Percentiles rank a stretch among this genome's conserved stretches.
These are phyloP conservation scores for Alternaria gaisen DNA, from an alignment of 2,329 filamentous ascomycete genomes.

Conservation along the genomic window DNA sequence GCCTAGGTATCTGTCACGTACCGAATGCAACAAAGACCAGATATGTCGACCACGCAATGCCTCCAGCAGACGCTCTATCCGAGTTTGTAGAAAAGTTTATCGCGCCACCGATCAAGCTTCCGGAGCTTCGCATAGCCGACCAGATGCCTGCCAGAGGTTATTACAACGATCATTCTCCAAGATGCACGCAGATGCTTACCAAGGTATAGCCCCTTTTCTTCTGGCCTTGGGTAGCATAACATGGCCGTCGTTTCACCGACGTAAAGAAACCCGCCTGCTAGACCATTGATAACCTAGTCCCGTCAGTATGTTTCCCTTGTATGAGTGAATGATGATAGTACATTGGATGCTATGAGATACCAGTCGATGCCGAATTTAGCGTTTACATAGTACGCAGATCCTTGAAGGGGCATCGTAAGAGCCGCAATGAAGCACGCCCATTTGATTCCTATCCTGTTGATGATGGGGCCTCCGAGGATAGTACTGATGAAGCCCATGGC, in stretches of 20 bases:
- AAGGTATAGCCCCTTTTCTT: slow-evolving; percentile 18
- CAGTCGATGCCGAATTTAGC: slow-evolving; percentile 12
- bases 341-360: slow-evolving; percentile 16
- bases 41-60: slow-evolving; percentile 17
- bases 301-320: not conserved
- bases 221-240: slow-evolving; percentile 17
- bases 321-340: not conserved
- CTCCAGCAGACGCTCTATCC: slow-evolving; percentile 6
- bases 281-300: slow-evolving; percentile 12
- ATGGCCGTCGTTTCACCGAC: slow-evolving; percentile 23
- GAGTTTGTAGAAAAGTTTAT: slow-evolving; percentile 21
- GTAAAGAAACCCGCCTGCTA: slow-evolving; percentile 14
- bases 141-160: slow-evolving; percentile 13
- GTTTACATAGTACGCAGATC: slow-evolving; percentile 19
- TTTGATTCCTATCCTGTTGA: slow-evolving; percentile 21
- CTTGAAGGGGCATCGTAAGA: slow-evolving; percentile 14
- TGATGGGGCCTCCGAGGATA: slow-evolving; percentile 18
- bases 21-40: slow-evolving; percentile 18
- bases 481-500: slow-evolving; percentile 18
- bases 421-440: slow-evolving; percentile 22
- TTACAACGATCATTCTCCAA: not conserved
- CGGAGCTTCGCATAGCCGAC: slow-evolving; percentile 22
- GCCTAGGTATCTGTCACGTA: not conserved
- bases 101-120: slow-evolving; percentile 19
- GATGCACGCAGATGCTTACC: slow-evolving; percentile 1